Evolutionary conservation across 2,329 filamentous ascomycete genomes (phyloP), one percentile per base, ranked within the genome.

Genomic region (Penicillium palitans): DNA sequence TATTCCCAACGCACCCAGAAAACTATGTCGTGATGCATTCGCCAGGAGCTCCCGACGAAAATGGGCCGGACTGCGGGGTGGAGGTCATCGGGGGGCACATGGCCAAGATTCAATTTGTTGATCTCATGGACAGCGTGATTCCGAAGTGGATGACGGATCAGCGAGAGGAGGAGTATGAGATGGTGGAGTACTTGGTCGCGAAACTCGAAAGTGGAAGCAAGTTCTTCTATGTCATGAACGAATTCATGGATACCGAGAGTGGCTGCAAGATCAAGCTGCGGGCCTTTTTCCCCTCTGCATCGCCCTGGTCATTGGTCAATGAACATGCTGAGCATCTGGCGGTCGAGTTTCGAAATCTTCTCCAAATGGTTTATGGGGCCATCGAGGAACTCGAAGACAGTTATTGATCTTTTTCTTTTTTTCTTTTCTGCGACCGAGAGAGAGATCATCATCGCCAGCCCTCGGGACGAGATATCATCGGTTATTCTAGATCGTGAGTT

Each of bases 141-240:
- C 55, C 55, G 6, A 37, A 9, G 21, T 54, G 55, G 55, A 21
- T 57, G 42, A 6, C 15, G n/a, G 9, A 12, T 4, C 13, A 39
- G 27, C 50, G 50, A 24, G 41, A 47, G 6, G n/a, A 21, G 2
- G 24, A 21, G n/a, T 57, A 57, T 48, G 49, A 57, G 17, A 54
- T 42, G 55, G 41, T 27, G 17, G 55, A 57, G 27, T 27, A 27
- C 35, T 42, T 53, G 29, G 42, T 47, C 13, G 55, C 44, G 19
- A 54, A 48, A 12, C 49, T 57, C 24, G 50, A 52, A 8, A 57
- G 35, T 24, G 49, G 50, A 29, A 57, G 17, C 31, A 35, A 19
- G 6, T 41, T 57, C 35, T 57, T 48, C 35, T 57, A 54, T 57
- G 12, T 57, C 37, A 35, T 57, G 42, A 57, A 57, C n/a, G 55